These are phyloP conservation scores for Penicillium fimorum DNA, from an alignment of 495 filamentous ascomycete genomes.

Conservation along the genomic window DNA sequence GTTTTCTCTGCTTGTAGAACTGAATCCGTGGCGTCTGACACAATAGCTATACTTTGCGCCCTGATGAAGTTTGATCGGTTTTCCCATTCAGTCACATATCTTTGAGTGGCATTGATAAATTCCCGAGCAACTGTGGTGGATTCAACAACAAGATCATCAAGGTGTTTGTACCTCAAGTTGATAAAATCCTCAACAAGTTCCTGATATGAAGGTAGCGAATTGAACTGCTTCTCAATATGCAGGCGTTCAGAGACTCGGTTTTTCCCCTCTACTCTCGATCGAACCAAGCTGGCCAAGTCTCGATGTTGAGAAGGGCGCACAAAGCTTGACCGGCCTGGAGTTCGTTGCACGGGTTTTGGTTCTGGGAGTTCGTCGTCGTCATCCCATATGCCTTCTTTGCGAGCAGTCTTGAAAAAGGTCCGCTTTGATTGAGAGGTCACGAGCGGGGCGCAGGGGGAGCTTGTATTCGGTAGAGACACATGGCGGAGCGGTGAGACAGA, in stretches of 20 bases:
- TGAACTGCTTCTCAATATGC: not conserved
- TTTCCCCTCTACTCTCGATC: not conserved
- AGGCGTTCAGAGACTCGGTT: not conserved
- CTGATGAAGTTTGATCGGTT: not conserved
- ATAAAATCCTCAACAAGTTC: not conserved
- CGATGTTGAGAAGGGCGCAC: not conserved
- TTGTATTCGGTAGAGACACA: not conserved
- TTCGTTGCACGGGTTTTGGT: not conserved
- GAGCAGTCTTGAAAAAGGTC: not conserved
- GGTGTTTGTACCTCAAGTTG: slow-evolving; percentile 2
- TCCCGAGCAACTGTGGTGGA: not conserved
- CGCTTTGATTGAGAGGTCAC: not conserved
- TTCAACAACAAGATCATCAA: not conserved
- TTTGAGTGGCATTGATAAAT: not conserved
- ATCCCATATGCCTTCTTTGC: not conserved
- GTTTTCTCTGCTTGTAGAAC: not conserved
- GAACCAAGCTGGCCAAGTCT: slow-evolving; percentile 2
- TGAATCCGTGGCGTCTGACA: not conserved
- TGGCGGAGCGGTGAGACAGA: not conserved
- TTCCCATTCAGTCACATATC: not conserved
- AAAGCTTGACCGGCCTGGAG: not conserved
- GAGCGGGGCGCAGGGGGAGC: not conserved
- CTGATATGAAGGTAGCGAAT: not conserved
- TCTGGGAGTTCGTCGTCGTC: slow-evolving; percentile 5
- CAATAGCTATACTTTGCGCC: not conserved